Evolutionary conservation across 495 filamentous ascomycete genomes (phyloP).

Genomic region (Penicillium manginii): DNA sequence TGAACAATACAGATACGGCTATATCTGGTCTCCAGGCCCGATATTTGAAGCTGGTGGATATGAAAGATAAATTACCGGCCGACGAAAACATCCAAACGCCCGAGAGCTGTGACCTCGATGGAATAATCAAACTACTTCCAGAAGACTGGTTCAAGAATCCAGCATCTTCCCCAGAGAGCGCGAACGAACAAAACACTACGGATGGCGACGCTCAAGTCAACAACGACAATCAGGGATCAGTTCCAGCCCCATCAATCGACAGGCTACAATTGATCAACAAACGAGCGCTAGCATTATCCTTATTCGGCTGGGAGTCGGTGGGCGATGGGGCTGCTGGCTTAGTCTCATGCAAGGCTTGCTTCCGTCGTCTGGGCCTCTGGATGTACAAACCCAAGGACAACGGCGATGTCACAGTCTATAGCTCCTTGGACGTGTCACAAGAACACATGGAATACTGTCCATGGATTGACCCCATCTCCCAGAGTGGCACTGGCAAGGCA

Average conservation of each 20-base stretch:
- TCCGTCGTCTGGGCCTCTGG: slow-evolving; percentile 90
- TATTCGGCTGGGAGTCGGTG: slow-evolving; percentile 85
- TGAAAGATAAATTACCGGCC: slow-evolving; percentile 54
- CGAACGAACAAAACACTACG: slow-evolving; percentile 14
- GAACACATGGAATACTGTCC: slow-evolving; percentile 85
- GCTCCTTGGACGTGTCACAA: slow-evolving; percentile 62
- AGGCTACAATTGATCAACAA: slow-evolving; percentile 52
- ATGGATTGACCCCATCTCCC: slow-evolving; percentile 67
- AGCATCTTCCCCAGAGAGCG: slow-evolving; percentile 13
- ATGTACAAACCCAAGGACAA: slow-evolving; percentile 73
- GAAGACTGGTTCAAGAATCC: slow-evolving; percentile 27
- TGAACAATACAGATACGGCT: slow-evolving; percentile 60
- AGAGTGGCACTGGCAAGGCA: slow-evolving; percentile 51
- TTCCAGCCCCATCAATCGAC: slow-evolving; percentile 12
- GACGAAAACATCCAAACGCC: slow-evolving; percentile 52
- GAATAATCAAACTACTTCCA: slow-evolving; percentile 37
- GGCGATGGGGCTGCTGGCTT: slow-evolving; percentile 66
- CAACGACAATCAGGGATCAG: slow-evolving; percentile 13
- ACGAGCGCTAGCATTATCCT: slow-evolving; percentile 71
- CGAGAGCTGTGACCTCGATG: slow-evolving; percentile 44
- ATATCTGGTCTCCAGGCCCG: slow-evolving; percentile 60
- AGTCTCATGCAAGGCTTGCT: slow-evolving; percentile 81
- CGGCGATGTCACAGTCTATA: slow-evolving; percentile 60
- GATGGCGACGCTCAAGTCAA: background rate
- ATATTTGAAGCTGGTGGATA: slow-evolving; percentile 57